phyloP scores from a whole-genome alignment of 176 grass and related monocot species.

The Oryza glaberrima region DNA sequence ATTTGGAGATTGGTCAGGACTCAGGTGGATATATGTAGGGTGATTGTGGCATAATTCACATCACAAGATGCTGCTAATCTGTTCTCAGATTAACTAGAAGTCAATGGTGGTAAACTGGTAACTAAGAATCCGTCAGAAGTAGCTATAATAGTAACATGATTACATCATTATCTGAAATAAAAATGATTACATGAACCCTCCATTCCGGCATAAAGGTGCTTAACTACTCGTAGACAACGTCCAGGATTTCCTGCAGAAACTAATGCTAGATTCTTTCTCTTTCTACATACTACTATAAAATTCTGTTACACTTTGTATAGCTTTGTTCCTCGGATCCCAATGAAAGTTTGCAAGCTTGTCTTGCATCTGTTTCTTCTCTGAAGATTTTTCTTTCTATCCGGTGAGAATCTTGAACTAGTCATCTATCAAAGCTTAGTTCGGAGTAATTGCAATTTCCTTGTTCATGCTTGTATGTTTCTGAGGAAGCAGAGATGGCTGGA shows the following conservation, averaged over 20 bases:
- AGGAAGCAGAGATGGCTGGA: not conserved
- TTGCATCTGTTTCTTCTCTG: not conserved
- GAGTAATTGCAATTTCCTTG: no score
- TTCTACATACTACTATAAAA: not conserved
- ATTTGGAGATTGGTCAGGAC: not conserved
- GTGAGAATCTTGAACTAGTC: not conserved
- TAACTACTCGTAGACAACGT: not conserved
- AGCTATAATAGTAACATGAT: constrained; percentile 28
- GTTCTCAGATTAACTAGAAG: not conserved
- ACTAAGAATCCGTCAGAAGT: not conserved
- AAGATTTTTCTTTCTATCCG: not conserved
- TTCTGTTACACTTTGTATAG: not conserved
- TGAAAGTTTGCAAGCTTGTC: not conserved
- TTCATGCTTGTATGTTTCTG: no score
- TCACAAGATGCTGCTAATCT: constrained; percentile 4
- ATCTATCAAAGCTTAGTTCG: no score
- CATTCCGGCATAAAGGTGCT: constrained; percentile 3
- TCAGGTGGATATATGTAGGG: not conserved
- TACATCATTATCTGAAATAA: not conserved
- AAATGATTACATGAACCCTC: not conserved
- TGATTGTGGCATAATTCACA: not conserved
- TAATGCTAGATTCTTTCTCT: constrained; percentile 21
- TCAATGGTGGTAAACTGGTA: not conserved
- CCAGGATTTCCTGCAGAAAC: not conserved
- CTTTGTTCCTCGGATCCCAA: not conserved